Conservation (phyloP, 192 early-diverging fungal species). For the Spinellus fusiger region DNA sequence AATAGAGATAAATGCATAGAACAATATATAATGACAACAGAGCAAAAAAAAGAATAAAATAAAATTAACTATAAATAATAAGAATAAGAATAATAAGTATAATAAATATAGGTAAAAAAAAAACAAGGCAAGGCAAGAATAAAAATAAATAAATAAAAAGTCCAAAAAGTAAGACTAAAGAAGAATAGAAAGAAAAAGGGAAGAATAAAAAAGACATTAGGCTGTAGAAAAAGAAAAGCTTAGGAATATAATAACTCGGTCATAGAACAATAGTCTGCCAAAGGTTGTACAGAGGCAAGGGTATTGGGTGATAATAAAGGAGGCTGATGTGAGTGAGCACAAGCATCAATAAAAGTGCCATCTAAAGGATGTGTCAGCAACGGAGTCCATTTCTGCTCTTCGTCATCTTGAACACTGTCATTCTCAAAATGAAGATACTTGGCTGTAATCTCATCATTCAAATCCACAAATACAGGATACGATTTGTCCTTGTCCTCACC, state of each 20-base stretch:
- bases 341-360: background rate
- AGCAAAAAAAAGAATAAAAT: background rate
- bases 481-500: too few relatives aligned
- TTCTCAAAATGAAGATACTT: background rate
- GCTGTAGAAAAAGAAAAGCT: too few relatives aligned
- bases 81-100: background rate
- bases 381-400: background rate
- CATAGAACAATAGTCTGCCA: background rate
- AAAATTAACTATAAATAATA: background rate
- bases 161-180: too few relatives aligned
- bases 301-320: background rate
- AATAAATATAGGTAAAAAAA: too few relatives aligned
- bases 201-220: too few relatives aligned
- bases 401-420: background rate
- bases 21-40: background rate
- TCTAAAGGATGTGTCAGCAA: background rate
- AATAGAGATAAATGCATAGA: background rate
- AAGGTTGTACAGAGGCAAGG: background rate
- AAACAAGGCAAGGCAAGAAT: too few relatives aligned
- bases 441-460: background rate
- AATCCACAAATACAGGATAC: background rate
- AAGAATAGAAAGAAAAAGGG: too few relatives aligned
- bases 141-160: too few relatives aligned
- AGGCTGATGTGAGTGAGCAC: too few relatives aligned
- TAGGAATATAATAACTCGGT: background rate